Evolutionary conservation across 108 stramenopile genomes (phyloP), one percentile per base, ranked within the genome.

Genomic region (Skeletonema menzelii): DNA sequence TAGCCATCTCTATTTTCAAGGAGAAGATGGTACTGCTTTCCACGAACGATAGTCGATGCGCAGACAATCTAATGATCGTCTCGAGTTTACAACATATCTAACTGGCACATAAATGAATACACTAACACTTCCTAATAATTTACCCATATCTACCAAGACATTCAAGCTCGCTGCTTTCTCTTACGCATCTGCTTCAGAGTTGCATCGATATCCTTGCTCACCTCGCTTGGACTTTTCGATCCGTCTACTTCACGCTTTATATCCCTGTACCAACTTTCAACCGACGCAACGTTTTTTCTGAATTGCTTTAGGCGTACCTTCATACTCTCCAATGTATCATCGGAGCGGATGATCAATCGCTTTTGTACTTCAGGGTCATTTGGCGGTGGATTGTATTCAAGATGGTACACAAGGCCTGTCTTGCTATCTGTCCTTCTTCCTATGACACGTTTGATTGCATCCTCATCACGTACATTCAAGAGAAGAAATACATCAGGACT

Each of bases 261-360:
- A 44, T 91, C 85, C 3, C 34, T 60, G 77, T 88, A 94, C 27
- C 67, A 77, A 22, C 67, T 80, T 70, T 83, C 84, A 42, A 94
- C 88, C 0, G 88, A 78, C n/a, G 83, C 77, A 22, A 87, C 87
- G 64, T 96, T 96, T 38, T 65, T 65, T 73, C 95, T 90, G 79
- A 92, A 98, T 17, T 88, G 85, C 66, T 82, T 82, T 49, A 97
- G 58, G 8, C 97, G 91, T 34, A 90, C 88, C 56, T 67, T 74
- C 56, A 96, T 87, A 81, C 95, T 98, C 69, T 98, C 96, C 55
- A 86, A 91, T 15, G 96, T 98, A 69, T 98, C 97, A 73, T 98
- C 97, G 19, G 77, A 73, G 42, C 97, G 91, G 46, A 95, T 91
- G 44, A 87, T 78, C 63, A 97, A 73, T 12, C 91, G 79, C 7